Conservation (phyloP, 1,284 basidiomycete species). For the Pterula multifida region DNA sequence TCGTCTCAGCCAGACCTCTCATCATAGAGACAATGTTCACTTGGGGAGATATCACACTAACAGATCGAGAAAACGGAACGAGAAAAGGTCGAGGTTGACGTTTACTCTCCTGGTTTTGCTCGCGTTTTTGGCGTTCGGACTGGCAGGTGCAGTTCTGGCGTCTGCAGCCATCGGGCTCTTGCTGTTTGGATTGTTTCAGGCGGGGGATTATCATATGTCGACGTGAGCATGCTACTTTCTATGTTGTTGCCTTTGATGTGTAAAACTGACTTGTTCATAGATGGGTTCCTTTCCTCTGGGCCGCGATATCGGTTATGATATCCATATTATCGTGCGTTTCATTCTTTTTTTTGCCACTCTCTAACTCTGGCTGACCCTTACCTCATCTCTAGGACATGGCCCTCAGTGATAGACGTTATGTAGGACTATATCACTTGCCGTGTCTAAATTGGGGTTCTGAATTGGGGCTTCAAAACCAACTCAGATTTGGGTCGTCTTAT, state of each 20-base stretch:
- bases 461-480: too few species aligned
- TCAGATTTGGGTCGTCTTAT: too few species aligned
- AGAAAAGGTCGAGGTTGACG: constrained; percentile 42
- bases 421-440: too few species aligned
- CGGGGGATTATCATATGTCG: constrained; percentile 65
- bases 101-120: constrained; percentile 60
- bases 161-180: constrained; percentile 65
- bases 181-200: constrained; percentile 55
- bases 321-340: constrained; percentile 48
- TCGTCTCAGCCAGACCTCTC: neutral
- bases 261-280: constrained; percentile 22
- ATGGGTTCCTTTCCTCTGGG: constrained; percentile 76
- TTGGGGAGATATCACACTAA: constrained; percentile 2
- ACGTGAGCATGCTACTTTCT: constrained; percentile 42
- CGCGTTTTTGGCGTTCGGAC: constrained; percentile 38
- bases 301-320: constrained; percentile 55
- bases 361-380: constrained; percentile 2
- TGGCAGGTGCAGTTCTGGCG: constrained; percentile 54
- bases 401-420: constrained; percentile 43
- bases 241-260: constrained; percentile 3
- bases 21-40: too few species aligned
- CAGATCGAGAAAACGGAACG: constrained; percentile 26
- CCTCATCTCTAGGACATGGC: constrained; percentile 31
- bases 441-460: too few species aligned
- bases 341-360: constrained; percentile 5